A percentile compares a stretch with the other conserved stretches of the same genome.
phyloP scores from a whole-genome alignment of 2,329 filamentous ascomycete species.

The Pyricularia pennisetigena region DNA sequence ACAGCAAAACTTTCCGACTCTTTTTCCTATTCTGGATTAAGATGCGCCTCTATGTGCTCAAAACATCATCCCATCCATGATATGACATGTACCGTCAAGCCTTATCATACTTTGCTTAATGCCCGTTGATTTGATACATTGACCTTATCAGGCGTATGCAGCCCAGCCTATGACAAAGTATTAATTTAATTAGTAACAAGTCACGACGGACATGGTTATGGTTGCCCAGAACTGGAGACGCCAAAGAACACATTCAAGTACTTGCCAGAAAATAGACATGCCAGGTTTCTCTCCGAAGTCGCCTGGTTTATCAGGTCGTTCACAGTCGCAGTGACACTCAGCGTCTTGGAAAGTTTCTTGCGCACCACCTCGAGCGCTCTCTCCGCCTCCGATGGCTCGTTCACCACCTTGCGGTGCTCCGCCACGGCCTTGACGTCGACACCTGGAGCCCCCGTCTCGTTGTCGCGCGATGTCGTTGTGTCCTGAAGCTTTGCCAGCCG shows the following conservation, averaged over 20 bases:
- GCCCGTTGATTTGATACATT: not conserved
- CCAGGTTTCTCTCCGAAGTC: constrained; percentile 84
- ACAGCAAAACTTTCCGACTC: not conserved
- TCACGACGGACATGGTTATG: not conserved
- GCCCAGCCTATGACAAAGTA: constrained; percentile 5
- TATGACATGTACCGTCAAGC: not conserved
- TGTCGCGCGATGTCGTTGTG: constrained; percentile 46
- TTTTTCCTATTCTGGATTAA: not conserved
- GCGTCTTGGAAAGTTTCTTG: constrained; percentile 89
- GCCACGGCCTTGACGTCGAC: constrained; percentile 22
- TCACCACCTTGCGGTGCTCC: constrained; percentile 34
- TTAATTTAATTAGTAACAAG: constrained; percentile 3
- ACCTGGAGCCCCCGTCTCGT: constrained; percentile 27
- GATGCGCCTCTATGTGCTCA: not conserved
- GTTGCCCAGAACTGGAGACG: not conserved
- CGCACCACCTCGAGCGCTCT: constrained; percentile 84
- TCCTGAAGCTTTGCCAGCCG: constrained; percentile 56
- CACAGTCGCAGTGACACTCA: constrained; percentile 91
- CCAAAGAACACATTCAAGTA: constrained; percentile 5
- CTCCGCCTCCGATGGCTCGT: constrained; percentile 68
- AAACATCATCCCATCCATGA: not conserved
- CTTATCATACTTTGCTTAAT: not conserved
- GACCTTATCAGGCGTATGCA: constrained; percentile 4
- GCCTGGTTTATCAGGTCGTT: constrained; percentile 96
- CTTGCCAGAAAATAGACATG: constrained; percentile 75